Evolutionary conservation across 352 stramenopile genomes (phyloP), one percentile per base, ranked within the genome.

Genomic region (Pythium monospermum): DNA sequence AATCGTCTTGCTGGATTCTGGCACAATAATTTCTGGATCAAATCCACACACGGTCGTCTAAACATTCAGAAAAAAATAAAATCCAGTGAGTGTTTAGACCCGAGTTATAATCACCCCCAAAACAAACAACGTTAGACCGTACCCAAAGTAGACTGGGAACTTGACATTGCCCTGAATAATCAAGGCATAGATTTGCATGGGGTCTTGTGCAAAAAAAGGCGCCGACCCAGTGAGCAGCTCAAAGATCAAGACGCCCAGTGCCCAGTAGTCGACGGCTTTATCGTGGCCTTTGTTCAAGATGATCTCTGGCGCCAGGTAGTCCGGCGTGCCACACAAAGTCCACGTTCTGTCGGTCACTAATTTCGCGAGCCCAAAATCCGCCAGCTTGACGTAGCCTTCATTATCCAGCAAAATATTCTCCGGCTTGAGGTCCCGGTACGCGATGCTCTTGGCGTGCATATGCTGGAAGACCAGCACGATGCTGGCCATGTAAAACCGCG

Each of bases 261-360:
- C 82, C 88, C 88, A 97, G 56, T 93, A 97, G 60, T 97, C 88
- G 22, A 97, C 88, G 1, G 80, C 80, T 40, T 88, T 86, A 51
- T 94, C 85, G 61, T 97, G 87, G 0, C 87, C 90, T 53, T 91
- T 91, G 66, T 85, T 95, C 40, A 94, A 64, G 41, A 97, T 95
- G 57, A 98, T 96, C 56, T 98, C 91, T 1, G 91, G 89, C 1
- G 91, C 87, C 13, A 97, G 62, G 58, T 97, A 97, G 49, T 97
- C 87, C 12, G 90, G 92, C 11, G 91, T 97, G 8, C 91, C 91
- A 46, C 91, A 97, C 21, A 96, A 59, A 6, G 87, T 97, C 81
- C 82, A 97, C 15, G 88, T 96, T 6, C 75, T 62, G 25, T 94
- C 73, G 1, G 65, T 87, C 39, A 95, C 72, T 35, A 95, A 66